Evolutionary conservation across 441 rosid species (phyloP), one percentile per base, ranked within the genome.

Genomic region (Populus hybrid): DNA sequence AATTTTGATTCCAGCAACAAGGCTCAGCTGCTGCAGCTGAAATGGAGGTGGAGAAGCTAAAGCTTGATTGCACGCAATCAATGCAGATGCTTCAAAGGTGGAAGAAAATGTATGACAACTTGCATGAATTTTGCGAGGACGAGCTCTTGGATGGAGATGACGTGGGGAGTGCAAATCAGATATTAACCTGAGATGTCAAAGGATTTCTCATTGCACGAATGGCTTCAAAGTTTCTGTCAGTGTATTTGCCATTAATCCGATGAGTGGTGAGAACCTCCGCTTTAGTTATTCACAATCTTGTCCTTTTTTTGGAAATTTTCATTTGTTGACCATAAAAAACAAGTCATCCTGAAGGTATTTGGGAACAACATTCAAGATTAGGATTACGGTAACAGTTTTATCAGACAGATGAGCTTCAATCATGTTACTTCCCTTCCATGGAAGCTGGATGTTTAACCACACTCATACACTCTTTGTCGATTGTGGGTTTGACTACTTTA

Each of bases 11-110:
- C 75, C 88, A 86, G 95, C 83, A 78, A 86, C 88, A 79, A 72
- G 89, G 90, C 23, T 84, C 90, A 75, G 79, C 87, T 63, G 90
- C 91, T 61, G 90, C 94, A 30, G 83, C 89, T 23, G 93, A 92
- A 84, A 88, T 90, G 74, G 95, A 91, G 84, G 77, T 85, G 79
- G 95, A 86, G 82, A 89, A 86, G 82, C 72, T 88, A 73, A 91
- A 89, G 89, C 84, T 69, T 68, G 93, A 89, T 71, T 61, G 77
- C 66, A 72, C 80, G 57, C 86, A 76, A 79, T 79, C 82, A 6
- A 40, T 72, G 75, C 83, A 87, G 78, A 84, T 86, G 88, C 87
- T 82, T 81, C 81, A 82, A 68, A 89, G 88, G 69, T 89, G 90
- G 97, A 88, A 88, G 87, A 90, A 86, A 83, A 88, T 83, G 82